Conservation (phyloP, 208 protist species). For the Acanthamoeba culbertsoni region DNA sequence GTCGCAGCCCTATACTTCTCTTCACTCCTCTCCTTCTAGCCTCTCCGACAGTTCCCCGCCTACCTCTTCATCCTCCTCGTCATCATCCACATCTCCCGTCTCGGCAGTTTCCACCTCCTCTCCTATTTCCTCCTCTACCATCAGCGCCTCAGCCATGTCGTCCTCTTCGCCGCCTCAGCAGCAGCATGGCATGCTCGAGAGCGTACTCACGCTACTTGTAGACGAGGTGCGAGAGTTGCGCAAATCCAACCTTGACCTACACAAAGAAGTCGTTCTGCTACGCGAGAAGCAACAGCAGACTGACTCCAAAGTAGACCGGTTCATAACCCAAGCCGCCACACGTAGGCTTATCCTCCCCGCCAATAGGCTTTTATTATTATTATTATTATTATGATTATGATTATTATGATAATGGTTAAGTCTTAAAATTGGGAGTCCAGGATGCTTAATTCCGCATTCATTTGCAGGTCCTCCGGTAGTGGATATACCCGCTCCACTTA, state of each 20-base stretch:
- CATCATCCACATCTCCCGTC: neutral
- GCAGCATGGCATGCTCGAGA: neutral
- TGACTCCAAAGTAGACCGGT: constrained; percentile 1
- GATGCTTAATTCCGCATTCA: neutral
- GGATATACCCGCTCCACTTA: too few relatives aligned
- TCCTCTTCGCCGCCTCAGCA: neutral
- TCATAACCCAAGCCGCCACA: neutral
- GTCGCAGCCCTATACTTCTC: neutral
- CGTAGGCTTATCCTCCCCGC: neutral
- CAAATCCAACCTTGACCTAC: constrained; percentile 5
- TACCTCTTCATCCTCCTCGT: neutral
- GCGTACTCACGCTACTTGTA: constrained; percentile 3
- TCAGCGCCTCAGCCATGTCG: neutral
- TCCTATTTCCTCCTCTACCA: neutral
- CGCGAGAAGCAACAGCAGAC: constrained; percentile 33
- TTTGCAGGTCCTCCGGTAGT: neutral
- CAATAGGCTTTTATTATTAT: neutral
- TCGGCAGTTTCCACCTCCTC: neutral
- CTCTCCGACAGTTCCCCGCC: neutral
- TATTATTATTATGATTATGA: neutral
- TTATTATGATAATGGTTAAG: neutral
- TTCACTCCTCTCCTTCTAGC: neutral
- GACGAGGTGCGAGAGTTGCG: constrained; percentile 3
- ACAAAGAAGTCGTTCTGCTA: neutral
- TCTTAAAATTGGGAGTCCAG: neutral